Evolutionary conservation across 2,329 filamentous ascomycete species (phyloP), one percentile per base, ranked within the genome.

Genomic region (Neofusicoccum parvum): DNA sequence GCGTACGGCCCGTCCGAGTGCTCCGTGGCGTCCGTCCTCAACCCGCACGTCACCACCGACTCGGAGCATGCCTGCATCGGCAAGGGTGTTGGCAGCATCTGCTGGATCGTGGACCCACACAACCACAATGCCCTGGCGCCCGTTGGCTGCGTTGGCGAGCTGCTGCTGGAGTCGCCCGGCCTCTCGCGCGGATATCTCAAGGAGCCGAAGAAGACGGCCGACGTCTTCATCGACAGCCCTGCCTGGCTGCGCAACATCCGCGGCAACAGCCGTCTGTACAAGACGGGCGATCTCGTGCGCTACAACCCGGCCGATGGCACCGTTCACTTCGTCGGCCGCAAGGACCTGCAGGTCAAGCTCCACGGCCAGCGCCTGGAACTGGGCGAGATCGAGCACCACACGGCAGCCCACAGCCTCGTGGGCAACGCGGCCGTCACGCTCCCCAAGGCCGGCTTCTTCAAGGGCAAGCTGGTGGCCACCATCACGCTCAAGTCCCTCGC

Each of bases 401-500:
- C 12, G 34, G 12, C 23, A 3, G 74, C 46, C 59, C 75, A 11
- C 72, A 74, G 39, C 67, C 70, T 23, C 69, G 74, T 56, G 20
- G 69, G 39, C 41, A 46, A 46, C 15, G 43, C 32, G 0, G 23
- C 41, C 10, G 41, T 46, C 23, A 46, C 23, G 5, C 23, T 46
- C 23, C 83, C 3, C 73, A 80, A 15, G 70, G 83, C 66, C 79
- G 80, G 51, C n/a, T 15, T 70, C 17, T 50, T 56, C 51, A 43
- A 41, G 36, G 51, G 36, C 17, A 41, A 43, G 36, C 36, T 56
- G 23, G 56, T 48, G 12, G 51, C 51, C 12, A 43, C 36, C 36
- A 32, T 56, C 36, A 15, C 36, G n/a, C 51, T 56, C 36, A 41
- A 56, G 11, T 56, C 51, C 17, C 51, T 43, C 36, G 36, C 51